A percentile compares a stretch with the other conserved stretches of the same genome.
Evolutionary conservation across 2,329 filamentous ascomycete species (phyloP).

Genomic region (Scopulariopsis brevicaulis): DNA sequence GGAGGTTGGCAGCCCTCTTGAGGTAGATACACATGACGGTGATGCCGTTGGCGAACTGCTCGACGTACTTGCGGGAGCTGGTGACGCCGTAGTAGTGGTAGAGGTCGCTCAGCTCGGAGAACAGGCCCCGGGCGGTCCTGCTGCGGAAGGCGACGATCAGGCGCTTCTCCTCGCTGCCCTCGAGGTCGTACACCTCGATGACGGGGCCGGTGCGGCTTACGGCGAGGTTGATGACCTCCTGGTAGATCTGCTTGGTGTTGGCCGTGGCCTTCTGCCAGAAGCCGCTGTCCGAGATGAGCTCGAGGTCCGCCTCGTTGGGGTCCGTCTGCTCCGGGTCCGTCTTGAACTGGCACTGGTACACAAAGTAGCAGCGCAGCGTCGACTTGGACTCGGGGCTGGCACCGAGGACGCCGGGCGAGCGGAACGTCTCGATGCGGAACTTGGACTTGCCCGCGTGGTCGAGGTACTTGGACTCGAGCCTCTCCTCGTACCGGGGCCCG

Average conservation of each 20-base stretch:
- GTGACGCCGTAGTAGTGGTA: conserved; percentile 99
- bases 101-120: conserved; percentile 87
- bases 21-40: conserved; percentile 95
- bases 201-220: conserved; percentile 82
- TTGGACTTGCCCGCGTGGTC: conserved; percentile 63
- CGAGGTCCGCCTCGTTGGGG: conserved; percentile 74
- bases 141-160: conserved; percentile 91
- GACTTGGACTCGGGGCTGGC: conserved; percentile 57
- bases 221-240: conserved; percentile 80
- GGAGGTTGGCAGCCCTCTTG: conserved; percentile 52
- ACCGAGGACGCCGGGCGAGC: conserved; percentile 73
- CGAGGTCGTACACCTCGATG: conserved; percentile 95
- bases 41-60: conserved; percentile 98
- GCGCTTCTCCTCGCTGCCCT: conserved; percentile 82
- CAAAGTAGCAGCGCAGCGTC: conserved; percentile 93
- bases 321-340: conserved; percentile 59
- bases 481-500: conserved; percentile 86
- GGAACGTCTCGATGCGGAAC: conserved; percentile 96
- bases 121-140: conserved; percentile 81
- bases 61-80: conserved; percentile 91
- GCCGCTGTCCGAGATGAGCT: conserved; percentile 83
- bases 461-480: conserved; percentile 91
- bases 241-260: conserved; percentile 94
- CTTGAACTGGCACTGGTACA: conserved; percentile 91
- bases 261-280: conserved; percentile 93